A percentile compares a stretch with the other conserved stretches of the same genome.
Conservation (phyloP, 805 yeast species). For the Limtongia smithiae region DNA sequence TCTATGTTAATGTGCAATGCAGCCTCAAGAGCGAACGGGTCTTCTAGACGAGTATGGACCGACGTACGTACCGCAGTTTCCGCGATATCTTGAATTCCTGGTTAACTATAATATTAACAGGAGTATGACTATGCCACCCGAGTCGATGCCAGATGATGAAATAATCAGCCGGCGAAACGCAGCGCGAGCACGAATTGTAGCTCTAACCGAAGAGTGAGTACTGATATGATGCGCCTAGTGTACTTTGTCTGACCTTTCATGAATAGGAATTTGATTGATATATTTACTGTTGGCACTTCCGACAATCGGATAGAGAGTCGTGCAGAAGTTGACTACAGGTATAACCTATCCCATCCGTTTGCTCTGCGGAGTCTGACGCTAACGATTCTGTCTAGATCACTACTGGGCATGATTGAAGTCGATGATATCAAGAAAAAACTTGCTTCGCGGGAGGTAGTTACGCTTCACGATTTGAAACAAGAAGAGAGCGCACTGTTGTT, state of each 20-base stretch:
- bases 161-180: constrained; percentile 14
- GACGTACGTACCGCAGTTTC: constrained; percentile 12
- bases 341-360: background rate
- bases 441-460: constrained; percentile 1
- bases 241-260: background rate
- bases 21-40: constrained; percentile 25
- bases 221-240: background rate
- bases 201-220: constrained; percentile 25
- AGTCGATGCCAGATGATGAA: constrained; percentile 2
- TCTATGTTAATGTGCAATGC: background rate
- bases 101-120: background rate
- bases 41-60: constrained; percentile 26
- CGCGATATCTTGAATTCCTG: background rate
- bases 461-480: constrained; percentile 4
- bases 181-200: constrained; percentile 26
- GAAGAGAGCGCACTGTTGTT: constrained; percentile 14
- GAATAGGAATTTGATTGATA: constrained; percentile 26
- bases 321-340: constrained; percentile 20
- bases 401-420: constrained; percentile 11
- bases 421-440: background rate
- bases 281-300: constrained; percentile 28
- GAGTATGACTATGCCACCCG: constrained; percentile 18
- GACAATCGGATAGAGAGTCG: constrained; percentile 19
- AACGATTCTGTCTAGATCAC: background rate
- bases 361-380: background rate